Percentiles rank a stretch among this genome's conserved stretches.
Conservation (phyloP, 805 yeast genomes). For the Monosporozyma aquatica region DNA sequence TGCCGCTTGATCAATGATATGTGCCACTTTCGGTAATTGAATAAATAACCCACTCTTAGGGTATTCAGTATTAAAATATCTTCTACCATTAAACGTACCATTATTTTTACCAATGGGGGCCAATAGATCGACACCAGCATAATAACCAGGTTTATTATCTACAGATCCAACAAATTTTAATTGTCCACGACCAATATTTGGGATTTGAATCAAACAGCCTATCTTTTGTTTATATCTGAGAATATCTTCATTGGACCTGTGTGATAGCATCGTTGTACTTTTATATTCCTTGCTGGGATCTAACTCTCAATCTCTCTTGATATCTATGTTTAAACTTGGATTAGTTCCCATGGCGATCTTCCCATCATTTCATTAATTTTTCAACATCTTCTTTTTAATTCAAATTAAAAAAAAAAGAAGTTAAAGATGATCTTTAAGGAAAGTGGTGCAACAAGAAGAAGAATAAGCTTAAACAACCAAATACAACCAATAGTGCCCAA, state of each 20-base stretch:
- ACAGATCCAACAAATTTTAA: conserved; percentile 67
- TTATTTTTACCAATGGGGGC: conserved; percentile 69
- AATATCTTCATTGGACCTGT: conserved; percentile 4
- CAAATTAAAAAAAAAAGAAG: too few relatives aligned
- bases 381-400: too few relatives aligned
- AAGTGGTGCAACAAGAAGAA: too few relatives aligned
- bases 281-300: too few relatives aligned
- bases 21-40: conserved; percentile 39
- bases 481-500: too few relatives aligned
- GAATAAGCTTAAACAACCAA: too few relatives aligned
- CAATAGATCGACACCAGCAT: conserved; percentile 81
- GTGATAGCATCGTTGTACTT: background rate
- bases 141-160: conserved; percentile 60
- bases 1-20: conserved; percentile 14
- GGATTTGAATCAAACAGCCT: conserved; percentile 37
- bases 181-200: conserved; percentile 63
- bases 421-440: too few relatives aligned
- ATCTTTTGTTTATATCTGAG: conserved; percentile 19
- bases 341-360: too few relatives aligned
- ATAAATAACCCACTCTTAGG: conserved; percentile 73
- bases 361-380: too few relatives aligned
- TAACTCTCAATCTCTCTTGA: too few relatives aligned
- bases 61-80: conserved; percentile 54
- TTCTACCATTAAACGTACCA: conserved; percentile 68
- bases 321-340: too few relatives aligned